A percentile compares a stretch with the other conserved stretches of the same genome.
Conservation (phyloP, 768 basidiomycete species). For the Austroboletus festivus region DNA sequence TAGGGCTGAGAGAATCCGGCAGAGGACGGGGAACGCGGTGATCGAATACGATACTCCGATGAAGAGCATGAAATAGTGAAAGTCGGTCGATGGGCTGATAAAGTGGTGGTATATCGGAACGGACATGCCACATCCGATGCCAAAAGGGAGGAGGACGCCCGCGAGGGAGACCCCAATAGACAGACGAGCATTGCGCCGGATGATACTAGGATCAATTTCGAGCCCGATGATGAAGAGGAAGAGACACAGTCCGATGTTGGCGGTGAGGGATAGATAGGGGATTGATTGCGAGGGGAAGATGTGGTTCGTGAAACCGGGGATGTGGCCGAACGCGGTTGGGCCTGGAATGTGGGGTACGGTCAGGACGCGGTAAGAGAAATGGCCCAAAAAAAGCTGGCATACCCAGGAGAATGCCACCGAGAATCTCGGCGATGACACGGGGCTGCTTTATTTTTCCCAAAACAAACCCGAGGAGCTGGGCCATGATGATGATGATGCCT, state of each 20-base stretch:
- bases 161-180: constrained; percentile 69
- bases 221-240: constrained; percentile 94
- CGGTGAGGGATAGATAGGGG: constrained; percentile 79
- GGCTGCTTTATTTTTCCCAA: constrained; percentile 79
- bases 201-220: constrained; percentile 78
- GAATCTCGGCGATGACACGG: constrained; percentile 89
- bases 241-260: constrained; percentile 84
- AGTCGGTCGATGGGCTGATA: constrained; percentile 56
- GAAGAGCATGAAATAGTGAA: constrained; percentile 92
- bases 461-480: constrained; percentile 64
- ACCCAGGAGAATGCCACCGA: constrained; percentile 86
- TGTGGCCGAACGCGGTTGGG: constrained; percentile 67
- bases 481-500: constrained; percentile 80
- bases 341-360: constrained; percentile 7
- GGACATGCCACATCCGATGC: constrained; percentile 71
- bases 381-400: constrained; percentile 9
- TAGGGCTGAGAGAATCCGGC: constrained; percentile 83
- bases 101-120: constrained; percentile 76
- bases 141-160: constrained; percentile 87
- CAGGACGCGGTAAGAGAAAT: constrained; percentile 58
- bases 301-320: constrained; percentile 83
- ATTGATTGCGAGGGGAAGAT: constrained; percentile 74
- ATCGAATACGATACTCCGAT: constrained; percentile 88
- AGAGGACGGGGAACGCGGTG: constrained; percentile 87
- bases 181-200: constrained; percentile 70